Conservation (phyloP, 2,329 filamentous ascomycete species). For the Aspergillus pseudotamarii region DNA sequence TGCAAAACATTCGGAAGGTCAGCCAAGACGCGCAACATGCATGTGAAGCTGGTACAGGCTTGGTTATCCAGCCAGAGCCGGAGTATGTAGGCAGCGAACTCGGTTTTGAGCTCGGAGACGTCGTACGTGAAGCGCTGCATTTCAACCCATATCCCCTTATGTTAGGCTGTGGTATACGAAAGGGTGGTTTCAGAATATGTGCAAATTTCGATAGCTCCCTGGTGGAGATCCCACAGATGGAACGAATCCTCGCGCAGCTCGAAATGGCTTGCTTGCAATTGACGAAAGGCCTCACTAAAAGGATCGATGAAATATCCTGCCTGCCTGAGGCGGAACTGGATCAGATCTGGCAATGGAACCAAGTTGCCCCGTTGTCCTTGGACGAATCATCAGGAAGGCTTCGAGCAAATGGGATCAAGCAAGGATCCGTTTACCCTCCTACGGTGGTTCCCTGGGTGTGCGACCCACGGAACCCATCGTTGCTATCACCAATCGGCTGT, state of each 20-base stretch:
- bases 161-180: conserved; percentile 50
- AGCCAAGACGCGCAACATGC: conserved; percentile 43
- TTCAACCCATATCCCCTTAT: conserved; percentile 56
- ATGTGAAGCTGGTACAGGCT: conserved; percentile 37
- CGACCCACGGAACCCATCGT: conserved; percentile 32
- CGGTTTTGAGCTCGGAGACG: conserved; percentile 40
- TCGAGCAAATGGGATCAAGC: conserved; percentile 26
- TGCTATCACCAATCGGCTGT: conserved; percentile 47
- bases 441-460: conserved; percentile 33
- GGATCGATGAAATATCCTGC: conserved; percentile 39
- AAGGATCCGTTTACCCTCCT: conserved; percentile 38
- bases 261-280: conserved; percentile 34
- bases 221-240: conserved; percentile 41
- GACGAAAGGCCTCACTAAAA: conserved; percentile 27
- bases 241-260: conserved; percentile 41
- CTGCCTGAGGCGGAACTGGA: conserved; percentile 42
- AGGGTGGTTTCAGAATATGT: conserved; percentile 47
- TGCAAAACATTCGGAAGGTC: conserved; percentile 52
- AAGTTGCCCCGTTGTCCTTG: conserved; percentile 37
- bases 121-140: conserved; percentile 40
- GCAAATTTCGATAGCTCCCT: conserved; percentile 48
- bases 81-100: conserved; percentile 41
- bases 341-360: conserved; percentile 50
- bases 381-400: conserved; percentile 30
- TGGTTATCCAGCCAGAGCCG: conserved; percentile 45